phyloP scores from a whole-genome alignment of 495 filamentous ascomycete genomes.

The Choiromyces venosus region DNA sequence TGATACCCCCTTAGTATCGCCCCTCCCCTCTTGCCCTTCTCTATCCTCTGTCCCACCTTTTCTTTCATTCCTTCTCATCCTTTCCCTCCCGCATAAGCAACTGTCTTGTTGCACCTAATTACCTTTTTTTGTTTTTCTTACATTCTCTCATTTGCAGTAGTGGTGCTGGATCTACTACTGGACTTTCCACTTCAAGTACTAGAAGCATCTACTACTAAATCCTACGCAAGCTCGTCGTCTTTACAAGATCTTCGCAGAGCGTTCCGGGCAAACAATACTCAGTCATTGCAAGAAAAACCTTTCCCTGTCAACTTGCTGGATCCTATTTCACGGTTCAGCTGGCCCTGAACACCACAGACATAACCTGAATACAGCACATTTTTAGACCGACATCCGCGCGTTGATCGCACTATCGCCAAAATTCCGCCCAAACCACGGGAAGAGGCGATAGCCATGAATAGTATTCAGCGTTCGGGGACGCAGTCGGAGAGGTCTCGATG shows the following conservation, averaged over 20 bases:
- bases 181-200: not conserved
- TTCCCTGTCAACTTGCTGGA: not conserved
- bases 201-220: not conserved
- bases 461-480: constrained; percentile 26
- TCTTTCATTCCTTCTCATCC: constrained; percentile 13
- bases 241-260: not conserved
- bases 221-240: not conserved
- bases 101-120: not conserved
- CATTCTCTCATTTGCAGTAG: constrained; percentile 3
- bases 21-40: not conserved
- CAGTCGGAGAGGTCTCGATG: constrained; percentile 59
- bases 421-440: constrained; percentile 11
- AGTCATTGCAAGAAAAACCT: not conserved
- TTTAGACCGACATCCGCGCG: constrained; percentile 8
- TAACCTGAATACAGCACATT: not conserved
- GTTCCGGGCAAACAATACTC: not conserved
- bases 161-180: not conserved
- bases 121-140: not conserved
- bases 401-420: constrained; percentile 26
- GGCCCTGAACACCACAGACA: constrained; percentile 34
- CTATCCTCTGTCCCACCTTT: constrained; percentile 6
- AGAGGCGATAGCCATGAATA: constrained; percentile 28
- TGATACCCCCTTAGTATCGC: not conserved
- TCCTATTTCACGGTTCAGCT: constrained; percentile 32
- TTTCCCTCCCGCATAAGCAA: constrained; percentile 8